These are phyloP conservation scores for Pichia phayaonensis DNA, from an alignment of 805 yeast species.

Conservation along the genomic window DNA sequence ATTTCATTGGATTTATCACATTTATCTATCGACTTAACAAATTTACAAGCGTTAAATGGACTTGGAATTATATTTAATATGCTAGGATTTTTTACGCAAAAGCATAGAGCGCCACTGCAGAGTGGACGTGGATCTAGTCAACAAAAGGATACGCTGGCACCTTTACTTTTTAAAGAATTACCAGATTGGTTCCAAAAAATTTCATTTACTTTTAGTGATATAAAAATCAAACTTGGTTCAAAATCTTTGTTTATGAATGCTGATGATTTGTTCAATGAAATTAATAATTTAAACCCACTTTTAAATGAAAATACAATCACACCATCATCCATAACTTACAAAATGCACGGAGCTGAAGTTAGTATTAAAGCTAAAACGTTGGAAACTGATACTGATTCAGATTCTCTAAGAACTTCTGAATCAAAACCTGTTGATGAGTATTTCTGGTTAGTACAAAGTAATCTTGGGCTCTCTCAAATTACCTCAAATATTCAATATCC, in stretches of 20 bases:
- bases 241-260: conserved; percentile 16
- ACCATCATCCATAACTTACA: conserved; percentile 5
- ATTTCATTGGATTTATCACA: neutral
- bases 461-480: neutral
- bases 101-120: neutral
- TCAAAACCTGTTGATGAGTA: conserved; percentile 8
- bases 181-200: conserved; percentile 29
- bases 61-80: conserved; percentile 5
- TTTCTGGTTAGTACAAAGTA: conserved; percentile 6
- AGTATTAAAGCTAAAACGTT: neutral
- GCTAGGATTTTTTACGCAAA: neutral
- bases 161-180: conserved; percentile 21
- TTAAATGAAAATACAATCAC: neutral
- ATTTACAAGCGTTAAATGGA: conserved; percentile 25
- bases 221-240: conserved; percentile 13
- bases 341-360: neutral
- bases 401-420: conserved; percentile 3
- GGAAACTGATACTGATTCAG: neutral
- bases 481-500: conserved; percentile 3
- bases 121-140: neutral
- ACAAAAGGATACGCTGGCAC: conserved; percentile 6
- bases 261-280: conserved; percentile 8
- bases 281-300: neutral
- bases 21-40: conserved; percentile 20
- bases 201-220: conserved; percentile 14